A percentile compares a stretch with the other conserved stretches of the same genome.
These are phyloP conservation scores for Bullera alba DNA, from an alignment of 768 basidiomycete species.

Conservation along the genomic window DNA sequence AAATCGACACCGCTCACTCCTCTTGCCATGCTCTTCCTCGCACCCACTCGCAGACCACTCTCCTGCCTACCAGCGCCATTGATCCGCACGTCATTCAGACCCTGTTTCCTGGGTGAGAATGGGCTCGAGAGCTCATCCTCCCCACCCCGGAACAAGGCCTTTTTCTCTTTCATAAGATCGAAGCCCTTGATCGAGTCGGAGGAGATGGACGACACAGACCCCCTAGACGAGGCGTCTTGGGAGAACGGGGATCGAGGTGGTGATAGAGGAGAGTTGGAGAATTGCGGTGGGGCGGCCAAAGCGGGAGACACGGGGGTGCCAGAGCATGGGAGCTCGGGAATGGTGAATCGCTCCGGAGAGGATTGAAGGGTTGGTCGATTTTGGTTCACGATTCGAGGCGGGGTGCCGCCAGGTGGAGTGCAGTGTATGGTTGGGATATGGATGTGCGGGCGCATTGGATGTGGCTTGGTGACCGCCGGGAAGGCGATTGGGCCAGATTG, in stretches of 20 bases:
- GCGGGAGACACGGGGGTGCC: conserved; percentile 27
- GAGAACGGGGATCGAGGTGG: conserved; percentile 20
- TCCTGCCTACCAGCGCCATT: conserved; percentile 3
- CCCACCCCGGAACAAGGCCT: conserved; percentile 36
- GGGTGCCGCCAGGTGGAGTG: neutral
- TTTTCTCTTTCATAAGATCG: conserved; percentile 32
- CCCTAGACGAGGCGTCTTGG: neutral
- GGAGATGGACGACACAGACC: neutral
- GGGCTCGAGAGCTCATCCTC: conserved; percentile 29
- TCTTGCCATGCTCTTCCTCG: neutral
- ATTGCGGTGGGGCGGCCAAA: conserved; percentile 24
- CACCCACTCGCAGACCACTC: neutral
- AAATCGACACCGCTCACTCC: conserved; percentile 25
- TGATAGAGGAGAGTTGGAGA: conserved; percentile 10
- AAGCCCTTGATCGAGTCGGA: conserved; percentile 23
- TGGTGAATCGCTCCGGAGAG: neutral
- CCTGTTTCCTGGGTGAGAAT: conserved; percentile 19
- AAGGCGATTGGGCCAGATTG: conserved; percentile 9
- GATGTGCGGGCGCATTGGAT: conserved; percentile 1
- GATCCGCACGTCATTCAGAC: neutral
- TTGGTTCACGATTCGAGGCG: conserved; percentile 1
- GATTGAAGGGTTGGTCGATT: too few species aligned
- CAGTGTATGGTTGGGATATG: neutral
- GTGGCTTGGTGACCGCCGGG: neutral
- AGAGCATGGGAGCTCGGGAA: neutral